Conservation (phyloP, 2,329 filamentous ascomycete genomes). For the Sporothrix luriei region DNA sequence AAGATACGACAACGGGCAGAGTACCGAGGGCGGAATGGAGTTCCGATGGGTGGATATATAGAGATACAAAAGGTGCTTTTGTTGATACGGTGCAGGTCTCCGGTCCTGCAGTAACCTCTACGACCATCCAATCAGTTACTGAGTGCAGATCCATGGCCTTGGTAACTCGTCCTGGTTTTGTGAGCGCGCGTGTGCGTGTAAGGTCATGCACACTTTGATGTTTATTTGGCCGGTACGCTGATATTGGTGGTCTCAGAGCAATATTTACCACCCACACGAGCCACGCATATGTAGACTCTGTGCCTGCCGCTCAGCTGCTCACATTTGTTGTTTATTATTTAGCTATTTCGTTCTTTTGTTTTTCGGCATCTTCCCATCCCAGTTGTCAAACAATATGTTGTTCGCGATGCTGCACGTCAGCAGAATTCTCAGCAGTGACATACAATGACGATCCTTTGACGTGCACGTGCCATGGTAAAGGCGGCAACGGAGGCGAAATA, state of each 20-base stretch:
- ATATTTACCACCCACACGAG: neutral
- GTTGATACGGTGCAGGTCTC: neutral
- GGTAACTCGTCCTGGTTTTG: neutral
- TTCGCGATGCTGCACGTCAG: neutral
- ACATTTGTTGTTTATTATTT: neutral
- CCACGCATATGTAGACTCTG: neutral
- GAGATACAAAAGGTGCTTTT: neutral
- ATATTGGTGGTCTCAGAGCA: neutral
- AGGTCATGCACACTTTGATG: neutral
- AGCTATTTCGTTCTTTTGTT: neutral
- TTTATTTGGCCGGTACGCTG: neutral
- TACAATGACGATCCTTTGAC: neutral
- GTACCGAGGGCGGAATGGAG: neutral
- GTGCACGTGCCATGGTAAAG: neutral
- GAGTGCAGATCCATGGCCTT: neutral
- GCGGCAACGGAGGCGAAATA: neutral
- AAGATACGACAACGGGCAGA: neutral
- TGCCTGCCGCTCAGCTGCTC: neutral
- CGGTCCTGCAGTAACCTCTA: neutral
- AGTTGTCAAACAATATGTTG: neutral
- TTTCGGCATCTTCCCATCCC: neutral
- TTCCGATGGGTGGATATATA: neutral
- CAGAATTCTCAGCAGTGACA: neutral
- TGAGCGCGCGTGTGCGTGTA: neutral
- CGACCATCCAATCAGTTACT: neutral